A percentile compares a stretch with the other conserved stretches of the same genome.
Conservation (phyloP, 495 filamentous ascomycete genomes). For the Aeminium ludgeri region DNA sequence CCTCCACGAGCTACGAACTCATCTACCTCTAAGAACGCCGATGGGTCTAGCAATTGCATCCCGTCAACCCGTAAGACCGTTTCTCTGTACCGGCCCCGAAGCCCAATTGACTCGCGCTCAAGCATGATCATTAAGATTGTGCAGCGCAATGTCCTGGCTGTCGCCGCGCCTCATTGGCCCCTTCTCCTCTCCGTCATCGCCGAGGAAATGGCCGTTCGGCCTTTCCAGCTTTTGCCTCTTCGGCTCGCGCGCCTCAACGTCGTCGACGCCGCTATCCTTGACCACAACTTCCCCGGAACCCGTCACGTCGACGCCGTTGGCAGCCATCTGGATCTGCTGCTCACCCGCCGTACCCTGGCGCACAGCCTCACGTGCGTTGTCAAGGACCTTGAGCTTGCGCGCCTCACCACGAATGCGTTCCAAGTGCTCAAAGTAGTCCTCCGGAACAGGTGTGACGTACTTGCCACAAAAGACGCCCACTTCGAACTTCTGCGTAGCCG, state of each 20-base stretch:
- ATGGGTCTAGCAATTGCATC: too few species aligned
- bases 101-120: too few species aligned
- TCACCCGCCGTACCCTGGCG: constrained; percentile 46
- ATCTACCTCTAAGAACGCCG: too few species aligned
- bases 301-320: constrained; percentile 43
- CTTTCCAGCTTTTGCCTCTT: constrained; percentile 4
- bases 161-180: constrained; percentile 3
- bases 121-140: constrained; percentile 24
- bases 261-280: constrained; percentile 12
- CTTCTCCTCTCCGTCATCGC: constrained; percentile 1
- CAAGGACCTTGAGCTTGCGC: constrained; percentile 51
- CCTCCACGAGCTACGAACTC: too few species aligned
- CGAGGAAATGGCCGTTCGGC: constrained; percentile 1
- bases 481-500: constrained; percentile 51
- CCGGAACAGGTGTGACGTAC: constrained; percentile 68
- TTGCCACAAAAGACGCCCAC: constrained; percentile 92
- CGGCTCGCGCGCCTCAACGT: constrained; percentile 7
- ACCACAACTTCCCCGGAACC: constrained; percentile 39
- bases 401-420: constrained; percentile 59
- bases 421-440: constrained; percentile 77
- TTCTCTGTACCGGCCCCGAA: too few species aligned
- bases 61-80: too few species aligned
- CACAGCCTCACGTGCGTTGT: constrained; percentile 52
- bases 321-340: constrained; percentile 43
- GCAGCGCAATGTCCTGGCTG: constrained; percentile 25